Evolutionary conservation across 129 eudicot genomes (phyloP), one percentile per base, ranked within the genome.

Genomic region (Artemisia annua): DNA sequence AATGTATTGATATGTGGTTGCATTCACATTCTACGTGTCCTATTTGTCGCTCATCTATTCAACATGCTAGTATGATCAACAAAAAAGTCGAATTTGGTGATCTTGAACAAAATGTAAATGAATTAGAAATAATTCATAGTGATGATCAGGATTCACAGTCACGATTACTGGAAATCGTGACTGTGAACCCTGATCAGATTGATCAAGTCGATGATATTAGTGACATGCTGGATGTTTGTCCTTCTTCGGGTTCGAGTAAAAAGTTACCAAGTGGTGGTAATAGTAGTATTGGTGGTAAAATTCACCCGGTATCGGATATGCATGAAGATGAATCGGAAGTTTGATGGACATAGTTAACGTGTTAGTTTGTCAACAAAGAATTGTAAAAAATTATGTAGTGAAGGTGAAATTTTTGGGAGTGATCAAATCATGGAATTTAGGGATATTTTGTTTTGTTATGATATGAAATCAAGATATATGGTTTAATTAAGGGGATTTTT

Each of bases 1-100:
- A 83, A 39, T 90, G 97, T 69, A 87, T 90, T 53, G 97, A 90
- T 54, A 90, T 85, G 97, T 90, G 97, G 97, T 66, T 90, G 22
- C 68, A 69, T 15, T 87, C 93, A 3, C 97, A 87, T 73, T 72
- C 89, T 2, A 82, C 91, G 7, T 90, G 97, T 35, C 97, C 97
- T n/a, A 76, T 87, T 66, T 90, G 95, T 75, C 80, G 97, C 7
- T 77, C 83, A 11, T 51, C 86, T 7, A 81, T 82, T 57, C 52
- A 54, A 26, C 24, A 20, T 57, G 0, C 0, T 17, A 52, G 8
- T 7, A 52, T n/a, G n/a, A n/a, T 17, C 15, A 63, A 12, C 20
- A 13, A 70, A n/a, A 57, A 69, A 5, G 13, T 59, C 10, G 72
- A 81, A 48, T 43, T 60, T 9, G 46, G 3, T 22, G 80, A 63